A percentile compares a stretch with the other conserved stretches of the same genome.
Evolutionary conservation across 257 asterid species (phyloP).

Genomic region (Solanum appendiculatum): DNA sequence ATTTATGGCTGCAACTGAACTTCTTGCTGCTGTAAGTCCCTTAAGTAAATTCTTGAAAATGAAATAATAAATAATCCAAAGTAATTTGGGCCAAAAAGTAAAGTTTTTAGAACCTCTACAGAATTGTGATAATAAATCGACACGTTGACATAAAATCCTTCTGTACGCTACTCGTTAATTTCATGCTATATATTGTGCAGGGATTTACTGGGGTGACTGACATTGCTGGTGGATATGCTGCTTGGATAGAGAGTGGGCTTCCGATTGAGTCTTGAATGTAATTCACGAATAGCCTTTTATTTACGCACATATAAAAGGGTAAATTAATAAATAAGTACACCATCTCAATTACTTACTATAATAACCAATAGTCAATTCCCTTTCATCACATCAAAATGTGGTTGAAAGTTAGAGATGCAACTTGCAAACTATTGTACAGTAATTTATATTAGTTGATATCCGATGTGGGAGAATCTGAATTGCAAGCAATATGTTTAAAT

Average conservation of each 20-base stretch:
- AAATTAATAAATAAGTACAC: not conserved
- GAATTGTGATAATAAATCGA: not conserved
- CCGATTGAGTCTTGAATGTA: constrained; percentile 31
- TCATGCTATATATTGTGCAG: constrained; percentile 6
- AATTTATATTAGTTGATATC: not conserved
- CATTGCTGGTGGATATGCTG: constrained; percentile 78
- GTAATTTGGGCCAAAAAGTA: not conserved
- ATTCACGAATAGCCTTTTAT: not conserved
- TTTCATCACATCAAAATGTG: not conserved
- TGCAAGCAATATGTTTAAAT: not conserved
- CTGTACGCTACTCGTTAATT: not conserved
- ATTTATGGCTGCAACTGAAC: constrained; percentile 61
- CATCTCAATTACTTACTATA: not conserved
- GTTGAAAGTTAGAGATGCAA: not conserved
- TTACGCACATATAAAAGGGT: not conserved
- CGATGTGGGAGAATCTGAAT: not conserved
- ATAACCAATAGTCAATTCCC: not conserved
- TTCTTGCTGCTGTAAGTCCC: constrained; percentile 46
- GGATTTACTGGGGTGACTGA: constrained; percentile 70
- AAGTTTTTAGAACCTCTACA: not conserved
- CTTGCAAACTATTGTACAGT: not conserved
- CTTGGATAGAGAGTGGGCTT: constrained; percentile 59
- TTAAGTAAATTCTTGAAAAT: not conserved
- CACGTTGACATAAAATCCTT: not conserved
- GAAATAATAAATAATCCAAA: not conserved